Evolutionary conservation across 192 early-diverging fungal genomes (phyloP).

Genomic region (Podila epicladia): DNA sequence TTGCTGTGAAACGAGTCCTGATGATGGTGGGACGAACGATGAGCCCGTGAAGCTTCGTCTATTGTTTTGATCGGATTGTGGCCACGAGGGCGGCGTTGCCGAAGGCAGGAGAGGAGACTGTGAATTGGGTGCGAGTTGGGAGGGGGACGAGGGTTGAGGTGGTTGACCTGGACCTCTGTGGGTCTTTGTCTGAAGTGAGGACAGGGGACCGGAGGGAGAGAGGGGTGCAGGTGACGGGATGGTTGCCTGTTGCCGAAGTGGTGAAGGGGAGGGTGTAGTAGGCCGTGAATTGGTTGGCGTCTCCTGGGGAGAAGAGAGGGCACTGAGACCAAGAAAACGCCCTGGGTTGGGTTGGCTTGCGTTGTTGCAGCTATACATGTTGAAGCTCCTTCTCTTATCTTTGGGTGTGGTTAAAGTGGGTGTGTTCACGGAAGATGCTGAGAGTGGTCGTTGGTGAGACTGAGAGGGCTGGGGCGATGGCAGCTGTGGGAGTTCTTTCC

Average conservation of each 20-base stretch:
- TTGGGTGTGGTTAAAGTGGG: neutral
- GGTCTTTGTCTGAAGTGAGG: constrained; percentile 5
- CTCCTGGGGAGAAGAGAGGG: constrained; percentile 26
- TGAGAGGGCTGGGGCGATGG: constrained; percentile 6
- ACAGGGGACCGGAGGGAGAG: neutral
- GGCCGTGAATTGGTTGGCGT: constrained; percentile 39
- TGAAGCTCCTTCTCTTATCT: constrained; percentile 23
- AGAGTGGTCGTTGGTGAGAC: constrained; percentile 7
- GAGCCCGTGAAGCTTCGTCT: too few species aligned
- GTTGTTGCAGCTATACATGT: constrained; percentile 33
- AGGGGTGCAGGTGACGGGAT: constrained; percentile 4
- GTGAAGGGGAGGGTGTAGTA: constrained; percentile 31
- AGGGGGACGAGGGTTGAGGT: neutral
- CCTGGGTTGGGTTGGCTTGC: constrained; percentile 33
- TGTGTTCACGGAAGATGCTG: constrained; percentile 12
- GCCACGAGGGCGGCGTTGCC: constrained; percentile 27
- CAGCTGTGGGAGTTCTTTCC: constrained; percentile 35
- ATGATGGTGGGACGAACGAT: too few species aligned
- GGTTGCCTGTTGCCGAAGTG: constrained; percentile 14
- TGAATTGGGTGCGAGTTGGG: neutral
- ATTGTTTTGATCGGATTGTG: neutral
- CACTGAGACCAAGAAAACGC: constrained; percentile 13
- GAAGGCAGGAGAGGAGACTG: constrained; percentile 24
- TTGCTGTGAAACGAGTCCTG: too few species aligned
- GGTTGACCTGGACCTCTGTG: constrained; percentile 3